phyloP scores from a whole-genome alignment of 2,329 filamentous ascomycete species.

The Sordariomycetes sp. region DNA sequence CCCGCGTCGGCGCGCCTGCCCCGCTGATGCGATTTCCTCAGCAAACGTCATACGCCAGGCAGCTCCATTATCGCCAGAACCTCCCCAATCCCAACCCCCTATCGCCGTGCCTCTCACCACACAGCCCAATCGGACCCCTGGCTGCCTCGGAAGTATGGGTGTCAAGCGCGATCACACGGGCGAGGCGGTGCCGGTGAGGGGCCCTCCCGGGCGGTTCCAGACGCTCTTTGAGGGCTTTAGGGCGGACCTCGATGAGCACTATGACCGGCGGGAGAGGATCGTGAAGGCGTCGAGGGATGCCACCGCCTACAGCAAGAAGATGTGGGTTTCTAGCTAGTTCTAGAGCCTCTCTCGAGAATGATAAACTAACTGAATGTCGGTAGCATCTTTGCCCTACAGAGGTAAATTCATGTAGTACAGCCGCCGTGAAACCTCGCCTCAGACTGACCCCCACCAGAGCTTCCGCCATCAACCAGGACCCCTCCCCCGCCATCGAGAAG shows the following conservation, averaged over 20 bases:
- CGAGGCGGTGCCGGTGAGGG: slow-evolving; percentile 17
- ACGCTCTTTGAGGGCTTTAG: slow-evolving; percentile 80
- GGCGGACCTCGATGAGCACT: slow-evolving; percentile 81
- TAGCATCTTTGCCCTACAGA: slow-evolving; percentile 25
- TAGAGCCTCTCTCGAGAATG: background rate
- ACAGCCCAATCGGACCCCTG: background rate
- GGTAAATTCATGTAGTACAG: slow-evolving; percentile 13
- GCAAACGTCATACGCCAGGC: background rate
- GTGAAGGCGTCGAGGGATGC: slow-evolving; percentile 89
- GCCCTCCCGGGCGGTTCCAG: slow-evolving; percentile 32
- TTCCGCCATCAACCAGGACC: slow-evolving; percentile 43
- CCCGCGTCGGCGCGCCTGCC: background rate
- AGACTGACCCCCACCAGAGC: slow-evolving; percentile 31
- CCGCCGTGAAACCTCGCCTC: background rate
- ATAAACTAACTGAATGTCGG: background rate
- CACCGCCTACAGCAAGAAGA: slow-evolving; percentile 91
- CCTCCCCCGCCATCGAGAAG: slow-evolving; percentile 56
- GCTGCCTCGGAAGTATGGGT: slow-evolving; percentile 20
- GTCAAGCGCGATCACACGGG: slow-evolving; percentile 42
- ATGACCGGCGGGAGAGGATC: slow-evolving; percentile 80
- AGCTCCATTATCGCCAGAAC: background rate
- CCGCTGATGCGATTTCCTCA: background rate
- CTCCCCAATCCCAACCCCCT: background rate
- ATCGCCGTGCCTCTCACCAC: background rate
- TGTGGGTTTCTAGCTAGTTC: slow-evolving; percentile 38